These are phyloP conservation scores for Pseudopyrenochaeta lycopersici DNA, from an alignment of 2,329 filamentous ascomycete genomes.

Conservation along the genomic window DNA sequence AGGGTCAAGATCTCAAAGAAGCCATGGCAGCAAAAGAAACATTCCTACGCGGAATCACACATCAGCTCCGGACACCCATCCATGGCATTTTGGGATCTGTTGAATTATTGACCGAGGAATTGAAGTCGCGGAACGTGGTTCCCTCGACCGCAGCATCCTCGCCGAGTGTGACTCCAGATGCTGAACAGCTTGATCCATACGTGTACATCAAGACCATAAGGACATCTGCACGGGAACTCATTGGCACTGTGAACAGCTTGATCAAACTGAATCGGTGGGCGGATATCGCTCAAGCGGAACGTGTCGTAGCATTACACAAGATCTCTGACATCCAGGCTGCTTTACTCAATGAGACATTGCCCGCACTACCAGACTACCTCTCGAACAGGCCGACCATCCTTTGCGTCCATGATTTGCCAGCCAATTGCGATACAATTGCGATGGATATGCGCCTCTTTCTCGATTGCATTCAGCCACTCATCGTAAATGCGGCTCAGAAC, in stretches of 20 bases:
- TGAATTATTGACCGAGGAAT: conserved; percentile 55
- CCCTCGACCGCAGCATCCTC: conserved; percentile 13
- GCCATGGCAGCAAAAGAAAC: conserved; percentile 55
- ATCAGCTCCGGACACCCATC: conserved; percentile 59
- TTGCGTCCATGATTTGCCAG: conserved; percentile 42
- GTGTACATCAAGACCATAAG: conserved; percentile 49
- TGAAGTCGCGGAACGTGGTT: conserved; percentile 35
- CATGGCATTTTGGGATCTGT: conserved; percentile 57
- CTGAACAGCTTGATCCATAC: conserved; percentile 28
- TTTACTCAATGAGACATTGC: conserved; percentile 39
- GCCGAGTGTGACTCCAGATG: conserved; percentile 16
- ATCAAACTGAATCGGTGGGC: conserved; percentile 56
- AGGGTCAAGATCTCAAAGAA: conserved; percentile 51
- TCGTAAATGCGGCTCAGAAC: conserved; percentile 56
- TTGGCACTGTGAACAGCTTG: conserved; percentile 57
- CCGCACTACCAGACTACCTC: conserved; percentile 40
- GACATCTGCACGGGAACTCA: conserved; percentile 54
- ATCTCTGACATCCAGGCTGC: conserved; percentile 44
- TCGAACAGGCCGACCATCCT: conserved; percentile 40
- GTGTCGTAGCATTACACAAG: conserved; percentile 34
- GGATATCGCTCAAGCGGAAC: conserved; percentile 35
- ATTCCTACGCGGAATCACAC: conserved; percentile 58
- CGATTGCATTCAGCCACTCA: conserved; percentile 54
- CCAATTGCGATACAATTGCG: conserved; percentile 40
- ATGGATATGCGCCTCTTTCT: conserved; percentile 52